A percentile compares a stretch with the other conserved stretches of the same genome.
Evolutionary conservation across 768 basidiomycete genomes (phyloP).

Genomic region (Galerina marginata): DNA sequence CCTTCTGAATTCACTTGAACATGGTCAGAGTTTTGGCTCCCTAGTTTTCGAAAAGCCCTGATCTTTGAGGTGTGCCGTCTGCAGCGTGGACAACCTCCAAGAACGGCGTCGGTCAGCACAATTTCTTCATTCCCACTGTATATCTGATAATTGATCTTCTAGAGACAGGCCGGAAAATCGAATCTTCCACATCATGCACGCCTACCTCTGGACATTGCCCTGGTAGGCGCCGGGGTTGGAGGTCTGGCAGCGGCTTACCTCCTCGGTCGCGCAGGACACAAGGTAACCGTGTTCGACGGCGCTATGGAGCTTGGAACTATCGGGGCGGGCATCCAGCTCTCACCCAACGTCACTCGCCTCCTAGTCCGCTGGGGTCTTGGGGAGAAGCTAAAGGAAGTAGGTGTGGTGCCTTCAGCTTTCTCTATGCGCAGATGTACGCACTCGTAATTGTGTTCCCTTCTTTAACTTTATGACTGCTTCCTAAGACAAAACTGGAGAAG

Average conservation of each 20-base stretch:
- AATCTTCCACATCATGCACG: background rate
- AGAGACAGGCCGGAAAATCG: background rate
- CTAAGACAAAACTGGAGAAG: conserved; percentile 36
- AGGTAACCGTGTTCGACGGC: conserved; percentile 51
- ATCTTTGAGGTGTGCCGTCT: too few relatives aligned
- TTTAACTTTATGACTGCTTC: background rate
- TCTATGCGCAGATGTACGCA: conserved; percentile 48
- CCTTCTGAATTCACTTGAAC: background rate
- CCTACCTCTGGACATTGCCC: conserved; percentile 33
- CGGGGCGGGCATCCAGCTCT: conserved; percentile 58
- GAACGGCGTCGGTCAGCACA: too few relatives aligned
- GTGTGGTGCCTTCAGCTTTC: conserved; percentile 45
- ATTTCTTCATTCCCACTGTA: too few relatives aligned
- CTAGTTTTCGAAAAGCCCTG: background rate
- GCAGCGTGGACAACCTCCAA: too few relatives aligned
- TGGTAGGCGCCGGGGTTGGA: conserved; percentile 57
- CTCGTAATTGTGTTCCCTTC: background rate
- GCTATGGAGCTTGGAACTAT: conserved; percentile 45
- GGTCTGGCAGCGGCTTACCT: conserved; percentile 52
- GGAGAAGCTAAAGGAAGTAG: conserved; percentile 41
- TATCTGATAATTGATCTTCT: background rate
- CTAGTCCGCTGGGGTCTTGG: conserved; percentile 57
- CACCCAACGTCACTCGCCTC: conserved; percentile 42
- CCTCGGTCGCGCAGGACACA: conserved; percentile 53
- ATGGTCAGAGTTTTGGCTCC: background rate